Base-by-base conservation (phyloP, 1,284 basidiomycete genomes). In the Apiotrichum mycotoxinovorans region DNA sequence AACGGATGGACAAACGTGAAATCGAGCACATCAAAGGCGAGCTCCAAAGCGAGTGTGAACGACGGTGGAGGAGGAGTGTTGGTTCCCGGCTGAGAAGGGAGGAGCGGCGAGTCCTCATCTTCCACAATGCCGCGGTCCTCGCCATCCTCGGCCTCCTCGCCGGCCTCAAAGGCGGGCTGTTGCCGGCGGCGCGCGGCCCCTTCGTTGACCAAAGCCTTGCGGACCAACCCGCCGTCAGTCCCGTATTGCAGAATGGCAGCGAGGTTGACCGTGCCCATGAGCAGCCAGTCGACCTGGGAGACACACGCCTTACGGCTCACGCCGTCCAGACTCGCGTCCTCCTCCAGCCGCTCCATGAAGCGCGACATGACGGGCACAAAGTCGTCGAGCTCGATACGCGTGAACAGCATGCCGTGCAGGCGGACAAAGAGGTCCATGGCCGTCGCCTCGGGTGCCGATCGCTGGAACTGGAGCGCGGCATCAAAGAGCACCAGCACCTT, bases 341-440 rank as follows among this genome's bases (percentile, higher is more conserved):
- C 83, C 26, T 78, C 67, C 0, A 97, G 82, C 37, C 89, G 86
- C 73, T 94, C 90, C 59, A 92, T 81, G 71, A 96, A 89, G 30
- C 91, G 86, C 2, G 87, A 87, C 47, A 92, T 84, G 0, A 87
- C 86, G 0, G 85, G 80, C 41, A 83, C 79, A 69, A 98, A 98
- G 72, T 92, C 88, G 74, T 98, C 94, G 22, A 98, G 84, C 66
- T 95, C 85, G 62, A 96, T 89, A 62, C 88, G 87, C 12, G 94
- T 97, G 78, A 97, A 95, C 2, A 98, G 82, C 88, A 96, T 91
- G 26, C 94, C 94, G 63, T 98, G 95, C 1, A 98, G 79, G 37
- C 92, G 84, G 14, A 97, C 84, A 63, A 98, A 98, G 2, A 96
- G 83, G 45, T 95, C 92, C 4, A 87, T 79, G 0, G 85, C 84